A percentile compares a stretch with the other conserved stretches of the same genome.
These are phyloP conservation scores for Picocystis sp. DNA, from an alignment of 163 green algal genomes.

Conservation along the genomic window DNA sequence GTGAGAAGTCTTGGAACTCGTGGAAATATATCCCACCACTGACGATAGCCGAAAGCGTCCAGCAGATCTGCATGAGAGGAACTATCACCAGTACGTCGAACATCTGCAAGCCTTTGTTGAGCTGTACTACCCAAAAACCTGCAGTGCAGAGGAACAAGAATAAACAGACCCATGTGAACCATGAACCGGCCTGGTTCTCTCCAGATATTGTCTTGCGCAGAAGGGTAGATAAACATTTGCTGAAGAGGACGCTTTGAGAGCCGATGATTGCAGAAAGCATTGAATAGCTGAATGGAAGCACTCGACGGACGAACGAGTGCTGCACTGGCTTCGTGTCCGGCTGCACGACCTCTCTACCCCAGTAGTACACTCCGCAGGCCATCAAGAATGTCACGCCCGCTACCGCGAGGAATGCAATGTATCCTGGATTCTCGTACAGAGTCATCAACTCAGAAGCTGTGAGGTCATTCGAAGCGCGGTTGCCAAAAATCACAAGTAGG, in stretches of 20 bases:
- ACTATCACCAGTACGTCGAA: slow-evolving; percentile 61
- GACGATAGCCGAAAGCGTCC: slow-evolving; percentile 63
- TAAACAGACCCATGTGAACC: slow-evolving; percentile 60
- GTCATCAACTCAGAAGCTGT: slow-evolving; percentile 38
- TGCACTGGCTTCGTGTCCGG: background rate
- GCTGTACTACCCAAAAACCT: slow-evolving; percentile 17
- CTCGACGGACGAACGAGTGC: slow-evolving; percentile 24
- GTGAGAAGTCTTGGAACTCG: slow-evolving; percentile 18
- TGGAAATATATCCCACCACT: slow-evolving; percentile 59
- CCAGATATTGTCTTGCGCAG: slow-evolving; percentile 49
- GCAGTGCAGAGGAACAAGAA: slow-evolving; percentile 44
- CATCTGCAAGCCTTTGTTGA: slow-evolving; percentile 24
- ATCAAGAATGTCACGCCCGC: slow-evolving; percentile 6
- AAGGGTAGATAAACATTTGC: slow-evolving; percentile 63
- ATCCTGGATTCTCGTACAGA: slow-evolving; percentile 30
- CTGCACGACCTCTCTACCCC: slow-evolving; percentile 10
- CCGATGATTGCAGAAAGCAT: slow-evolving; percentile 58
- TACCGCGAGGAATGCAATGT: slow-evolving; percentile 27
- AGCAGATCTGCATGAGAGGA: slow-evolving; percentile 65
- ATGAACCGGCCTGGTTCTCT: slow-evolving; percentile 44
- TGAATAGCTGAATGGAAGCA: slow-evolving; percentile 56
- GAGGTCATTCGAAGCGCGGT: slow-evolving; percentile 41
- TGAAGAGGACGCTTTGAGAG: slow-evolving; percentile 69
- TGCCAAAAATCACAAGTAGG: slow-evolving; percentile 69
- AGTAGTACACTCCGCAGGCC: slow-evolving; percentile 12